A percentile compares a stretch with the other conserved stretches of the same genome.
phyloP scores from a whole-genome alignment of 2,329 filamentous ascomycete genomes.

The Cordyceps sp. region DNA sequence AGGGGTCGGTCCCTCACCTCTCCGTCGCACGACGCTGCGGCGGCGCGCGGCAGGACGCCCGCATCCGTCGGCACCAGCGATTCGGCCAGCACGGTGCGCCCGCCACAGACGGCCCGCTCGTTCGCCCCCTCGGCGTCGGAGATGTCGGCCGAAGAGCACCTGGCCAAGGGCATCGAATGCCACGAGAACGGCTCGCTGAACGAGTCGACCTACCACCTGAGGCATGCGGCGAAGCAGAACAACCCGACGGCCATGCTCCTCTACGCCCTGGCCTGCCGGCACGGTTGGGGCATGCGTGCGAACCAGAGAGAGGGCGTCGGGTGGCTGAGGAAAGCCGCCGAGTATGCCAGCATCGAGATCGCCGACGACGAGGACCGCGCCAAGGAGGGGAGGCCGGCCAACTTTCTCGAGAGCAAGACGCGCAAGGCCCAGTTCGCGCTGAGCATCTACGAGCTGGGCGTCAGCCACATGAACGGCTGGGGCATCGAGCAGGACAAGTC shows the following conservation, averaged over 20 bases:
- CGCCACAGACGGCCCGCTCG: constrained; percentile 22
- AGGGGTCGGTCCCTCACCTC: constrained; percentile 27
- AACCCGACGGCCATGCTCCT: constrained; percentile 90
- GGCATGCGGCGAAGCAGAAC: constrained; percentile 70
- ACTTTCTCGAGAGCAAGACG: constrained; percentile 57
- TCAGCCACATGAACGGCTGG: constrained; percentile 97
- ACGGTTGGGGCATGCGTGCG: constrained; percentile 94
- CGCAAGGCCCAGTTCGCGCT: constrained; percentile 87
- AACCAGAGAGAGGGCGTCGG: constrained; percentile 80
- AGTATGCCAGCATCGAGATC: constrained; percentile 66
- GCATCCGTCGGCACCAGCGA: constrained; percentile 34
- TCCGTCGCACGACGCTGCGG: constrained; percentile 16
- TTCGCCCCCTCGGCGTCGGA: constrained; percentile 44
- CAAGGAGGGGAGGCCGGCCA: constrained; percentile 45
- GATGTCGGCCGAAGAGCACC: constrained; percentile 72
- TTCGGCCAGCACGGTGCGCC: constrained; percentile 33
- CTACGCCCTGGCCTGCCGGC: constrained; percentile 85
- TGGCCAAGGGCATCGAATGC: constrained; percentile 75
- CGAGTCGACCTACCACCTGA: constrained; percentile 91
- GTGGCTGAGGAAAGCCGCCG: constrained; percentile 85
- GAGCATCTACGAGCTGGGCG: constrained; percentile 89
- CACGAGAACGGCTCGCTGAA: constrained; percentile 78
- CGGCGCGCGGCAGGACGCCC: constrained; percentile 24
- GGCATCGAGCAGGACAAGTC: constrained; percentile 85
- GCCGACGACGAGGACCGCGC: constrained; percentile 59